These are phyloP conservation scores for Castanopsis chinensis DNA, from an alignment of 306 rosid species.

Conservation along the genomic window DNA sequence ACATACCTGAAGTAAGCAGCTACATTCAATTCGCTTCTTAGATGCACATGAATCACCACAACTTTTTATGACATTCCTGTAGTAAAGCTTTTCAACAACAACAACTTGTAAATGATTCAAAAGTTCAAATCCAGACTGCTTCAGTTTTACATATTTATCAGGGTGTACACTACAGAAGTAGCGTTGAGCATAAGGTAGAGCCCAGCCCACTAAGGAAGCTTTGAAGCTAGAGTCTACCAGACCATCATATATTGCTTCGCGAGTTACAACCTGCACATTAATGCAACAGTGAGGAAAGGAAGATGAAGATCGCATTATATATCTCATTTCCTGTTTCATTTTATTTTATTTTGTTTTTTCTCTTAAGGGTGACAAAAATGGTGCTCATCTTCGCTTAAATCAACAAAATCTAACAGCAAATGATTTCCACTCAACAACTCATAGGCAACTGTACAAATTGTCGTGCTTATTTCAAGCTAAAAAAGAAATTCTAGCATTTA, in stretches of 20 bases:
- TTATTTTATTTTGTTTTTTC: neutral
- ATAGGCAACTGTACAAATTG: neutral
- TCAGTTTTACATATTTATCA: slow-evolving; percentile 60
- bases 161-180: slow-evolving; percentile 52
- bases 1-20: slow-evolving; percentile 77
- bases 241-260: slow-evolving; percentile 71
- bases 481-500: neutral
- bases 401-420: neutral
- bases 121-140: slow-evolving; percentile 59
- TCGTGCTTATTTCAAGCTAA: neutral
- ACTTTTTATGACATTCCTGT: slow-evolving; percentile 66
- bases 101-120: slow-evolving; percentile 53
- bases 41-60: slow-evolving; percentile 37
- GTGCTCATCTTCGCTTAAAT: neutral
- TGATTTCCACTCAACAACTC: neutral
- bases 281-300: neutral
- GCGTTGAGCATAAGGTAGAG: slow-evolving; percentile 92
- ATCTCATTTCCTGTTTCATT: neutral
- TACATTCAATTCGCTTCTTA: slow-evolving; percentile 52
- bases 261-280: slow-evolving; percentile 78
- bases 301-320: neutral
- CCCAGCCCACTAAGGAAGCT: slow-evolving; percentile 72
- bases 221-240: slow-evolving; percentile 48
- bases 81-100: slow-evolving; percentile 78
- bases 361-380: neutral